These are phyloP conservation scores for Gossypium stocksii DNA, from an alignment of 345 rosid species.

Conservation along the genomic window DNA sequence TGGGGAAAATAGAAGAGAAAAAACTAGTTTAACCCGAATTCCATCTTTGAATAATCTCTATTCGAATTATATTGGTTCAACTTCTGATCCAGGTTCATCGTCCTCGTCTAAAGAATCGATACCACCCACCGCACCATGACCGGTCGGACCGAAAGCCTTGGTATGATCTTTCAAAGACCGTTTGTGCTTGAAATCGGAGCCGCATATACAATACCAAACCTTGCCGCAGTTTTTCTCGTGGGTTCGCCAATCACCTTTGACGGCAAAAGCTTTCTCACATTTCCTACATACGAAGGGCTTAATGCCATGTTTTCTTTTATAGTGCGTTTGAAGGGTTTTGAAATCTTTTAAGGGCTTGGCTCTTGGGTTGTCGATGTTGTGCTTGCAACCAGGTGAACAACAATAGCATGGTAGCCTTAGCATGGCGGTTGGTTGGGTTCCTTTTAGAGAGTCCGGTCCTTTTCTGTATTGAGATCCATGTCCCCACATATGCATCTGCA, in stretches of 20 bases:
- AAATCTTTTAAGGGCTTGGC: slow-evolving; percentile 77
- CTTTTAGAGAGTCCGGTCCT: slow-evolving; percentile 70
- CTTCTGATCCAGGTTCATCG: slow-evolving; percentile 54
- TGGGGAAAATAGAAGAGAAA: no score
- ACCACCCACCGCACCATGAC: slow-evolving; percentile 51
- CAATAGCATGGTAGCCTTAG: slow-evolving; percentile 74
- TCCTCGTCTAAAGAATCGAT: slow-evolving; percentile 43
- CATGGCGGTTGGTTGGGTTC: slow-evolving; percentile 74
- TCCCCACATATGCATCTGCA: slow-evolving; percentile 91
- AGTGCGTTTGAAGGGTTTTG: slow-evolving; percentile 82
- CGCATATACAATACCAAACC: slow-evolving; percentile 75
- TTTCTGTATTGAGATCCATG: slow-evolving; percentile 85
- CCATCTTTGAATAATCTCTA: no score
- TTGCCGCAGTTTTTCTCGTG: slow-evolving; percentile 87
- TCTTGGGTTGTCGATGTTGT: slow-evolving; percentile 73
- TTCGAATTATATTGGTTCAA: slow-evolving; percentile 22
- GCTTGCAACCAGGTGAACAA: slow-evolving; percentile 59
- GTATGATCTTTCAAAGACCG: slow-evolving; percentile 74
- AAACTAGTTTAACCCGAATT: no score
- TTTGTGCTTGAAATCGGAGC: slow-evolving; percentile 79
- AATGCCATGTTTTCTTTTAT: slow-evolving; percentile 71
- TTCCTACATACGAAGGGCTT: slow-evolving; percentile 67
- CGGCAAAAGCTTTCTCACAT: slow-evolving; percentile 71
- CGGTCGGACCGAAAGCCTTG: slow-evolving; percentile 58
- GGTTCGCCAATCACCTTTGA: slow-evolving; percentile 83